A percentile compares a stretch with the other conserved stretches of the same genome.
These are phyloP conservation scores for Citrus cavaleriei DNA, from an alignment of 345 rosid genomes.

Conservation along the genomic window DNA sequence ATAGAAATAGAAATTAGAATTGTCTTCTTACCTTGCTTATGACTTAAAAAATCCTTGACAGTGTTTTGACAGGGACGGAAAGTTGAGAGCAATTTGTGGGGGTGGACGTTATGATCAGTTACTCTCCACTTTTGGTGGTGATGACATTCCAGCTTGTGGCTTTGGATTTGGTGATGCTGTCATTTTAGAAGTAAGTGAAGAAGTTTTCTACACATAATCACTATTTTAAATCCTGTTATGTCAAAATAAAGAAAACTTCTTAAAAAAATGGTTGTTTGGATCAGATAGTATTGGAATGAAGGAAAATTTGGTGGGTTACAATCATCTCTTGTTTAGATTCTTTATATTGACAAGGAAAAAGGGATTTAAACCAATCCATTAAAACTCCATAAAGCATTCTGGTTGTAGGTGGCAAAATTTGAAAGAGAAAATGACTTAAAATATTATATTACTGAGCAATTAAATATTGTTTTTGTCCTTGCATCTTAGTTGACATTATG, in stretches of 20 bases:
- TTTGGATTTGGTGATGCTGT: slow-evolving; percentile 99
- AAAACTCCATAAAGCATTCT: not conserved
- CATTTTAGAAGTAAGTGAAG: slow-evolving; percentile 68
- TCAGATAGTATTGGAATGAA: not conserved
- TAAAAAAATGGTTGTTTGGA: not conserved
- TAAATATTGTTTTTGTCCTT: not conserved
- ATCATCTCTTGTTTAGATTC: not conserved
- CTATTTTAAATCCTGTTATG: not conserved
- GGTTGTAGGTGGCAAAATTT: not conserved
- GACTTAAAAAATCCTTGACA: slow-evolving; percentile 20
- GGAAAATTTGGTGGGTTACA: not conserved
- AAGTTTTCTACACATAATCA: not conserved
- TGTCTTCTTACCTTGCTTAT: not conserved
- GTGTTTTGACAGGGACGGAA: slow-evolving; percentile 87
- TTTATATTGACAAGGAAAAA: not conserved
- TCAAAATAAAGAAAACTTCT: not conserved
- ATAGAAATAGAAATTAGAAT: not conserved
- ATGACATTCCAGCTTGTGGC: slow-evolving; percentile 94
- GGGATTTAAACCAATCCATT: not conserved
- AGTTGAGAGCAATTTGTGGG: slow-evolving; percentile 91
- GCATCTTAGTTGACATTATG: not conserved
- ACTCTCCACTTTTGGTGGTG: slow-evolving; percentile 90
- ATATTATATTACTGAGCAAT: not conserved
- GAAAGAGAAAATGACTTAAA: not conserved
- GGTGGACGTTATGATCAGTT: slow-evolving; percentile 86